A percentile compares a stretch with the other conserved stretches of the same genome.
phyloP scores from a whole-genome alignment of 139 green algal species.

The Tetradesmus obliquus region DNA sequence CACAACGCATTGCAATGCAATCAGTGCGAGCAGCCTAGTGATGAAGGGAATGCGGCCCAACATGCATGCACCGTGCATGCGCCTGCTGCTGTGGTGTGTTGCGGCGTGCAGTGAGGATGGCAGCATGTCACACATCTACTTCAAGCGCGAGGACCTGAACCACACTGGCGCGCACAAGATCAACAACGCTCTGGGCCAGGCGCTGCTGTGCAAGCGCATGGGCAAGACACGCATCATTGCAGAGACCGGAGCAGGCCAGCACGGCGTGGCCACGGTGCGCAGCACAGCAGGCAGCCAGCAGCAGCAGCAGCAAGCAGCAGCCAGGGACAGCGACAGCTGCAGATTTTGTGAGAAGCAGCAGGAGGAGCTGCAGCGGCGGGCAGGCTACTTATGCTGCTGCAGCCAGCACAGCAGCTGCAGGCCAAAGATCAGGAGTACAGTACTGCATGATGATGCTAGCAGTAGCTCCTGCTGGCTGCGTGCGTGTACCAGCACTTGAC shows the following conservation, averaged over 20 bases:
- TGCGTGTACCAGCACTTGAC: too few relatives aligned
- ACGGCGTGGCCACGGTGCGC: constrained; percentile 96
- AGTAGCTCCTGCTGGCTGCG: too few relatives aligned
- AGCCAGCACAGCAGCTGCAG: neutral
- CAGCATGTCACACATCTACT: constrained; percentile 88
- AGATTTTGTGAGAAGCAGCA: neutral
- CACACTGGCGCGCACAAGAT: constrained; percentile 99
- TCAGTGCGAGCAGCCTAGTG: neutral
- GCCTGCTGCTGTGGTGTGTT: neutral
- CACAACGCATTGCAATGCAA: neutral
- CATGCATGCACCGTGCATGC: neutral
- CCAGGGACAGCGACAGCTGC: too few relatives aligned
- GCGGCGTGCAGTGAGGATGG: constrained; percentile 58
- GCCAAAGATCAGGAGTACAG: too few relatives aligned
- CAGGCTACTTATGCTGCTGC: neutral
- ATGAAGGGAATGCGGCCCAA: neutral
- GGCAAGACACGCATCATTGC: constrained; percentile 98
- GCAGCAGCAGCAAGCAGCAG: neutral
- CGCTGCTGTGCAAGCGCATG: constrained; percentile 92
- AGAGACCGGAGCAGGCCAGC: constrained; percentile 98
- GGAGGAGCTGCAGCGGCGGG: neutral
- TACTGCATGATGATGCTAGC: too few relatives aligned
- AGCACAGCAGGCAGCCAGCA: neutral
- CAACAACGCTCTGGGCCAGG: constrained; percentile 99
- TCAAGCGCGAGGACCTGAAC: constrained; percentile 99